phyloP scores from a whole-genome alignment of 1,139 yeast species.

The Magnusiomyces clavatus region DNA sequence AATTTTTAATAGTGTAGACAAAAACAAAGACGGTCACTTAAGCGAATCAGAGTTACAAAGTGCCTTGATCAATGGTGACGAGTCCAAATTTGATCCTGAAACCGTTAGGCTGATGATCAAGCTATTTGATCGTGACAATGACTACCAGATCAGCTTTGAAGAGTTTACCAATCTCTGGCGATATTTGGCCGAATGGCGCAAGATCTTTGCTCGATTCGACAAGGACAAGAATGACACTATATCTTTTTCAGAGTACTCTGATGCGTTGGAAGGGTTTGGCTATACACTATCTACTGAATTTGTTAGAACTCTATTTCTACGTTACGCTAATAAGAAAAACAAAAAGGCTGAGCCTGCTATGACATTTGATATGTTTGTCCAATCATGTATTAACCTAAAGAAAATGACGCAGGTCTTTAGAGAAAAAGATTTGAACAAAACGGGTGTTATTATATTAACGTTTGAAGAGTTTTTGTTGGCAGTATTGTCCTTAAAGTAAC shows the following conservation, averaged over 20 bases:
- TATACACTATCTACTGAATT: conserved; percentile 57
- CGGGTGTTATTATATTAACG: conserved; percentile 69
- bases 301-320: conserved; percentile 53
- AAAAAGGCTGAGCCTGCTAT: conserved; percentile 46
- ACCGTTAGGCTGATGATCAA: conserved; percentile 61
- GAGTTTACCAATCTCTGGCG: conserved; percentile 71
- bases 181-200: conserved; percentile 64
- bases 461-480: conserved; percentile 74
- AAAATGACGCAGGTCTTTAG: conserved; percentile 74
- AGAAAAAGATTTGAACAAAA: conserved; percentile 64
- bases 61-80: conserved; percentile 56
- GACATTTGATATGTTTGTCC: conserved; percentile 78
- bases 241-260: conserved; percentile 59
- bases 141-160: conserved; percentile 47
- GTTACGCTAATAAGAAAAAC: conserved; percentile 42
- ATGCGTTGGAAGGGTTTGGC: conserved; percentile 63
- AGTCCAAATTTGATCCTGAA: conserved; percentile 54
- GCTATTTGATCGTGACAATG: conserved; percentile 48
- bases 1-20: conserved; percentile 26
- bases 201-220: conserved; percentile 58
- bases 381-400: conserved; percentile 67
- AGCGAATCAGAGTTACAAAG: conserved; percentile 52
- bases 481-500: conserved; percentile 34
- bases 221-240: conserved; percentile 53
- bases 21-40: conserved; percentile 41